Evolutionary conservation across 768 basidiomycete genomes (phyloP), one percentile per base, ranked within the genome.

Genomic region (Ramaria sp.): DNA sequence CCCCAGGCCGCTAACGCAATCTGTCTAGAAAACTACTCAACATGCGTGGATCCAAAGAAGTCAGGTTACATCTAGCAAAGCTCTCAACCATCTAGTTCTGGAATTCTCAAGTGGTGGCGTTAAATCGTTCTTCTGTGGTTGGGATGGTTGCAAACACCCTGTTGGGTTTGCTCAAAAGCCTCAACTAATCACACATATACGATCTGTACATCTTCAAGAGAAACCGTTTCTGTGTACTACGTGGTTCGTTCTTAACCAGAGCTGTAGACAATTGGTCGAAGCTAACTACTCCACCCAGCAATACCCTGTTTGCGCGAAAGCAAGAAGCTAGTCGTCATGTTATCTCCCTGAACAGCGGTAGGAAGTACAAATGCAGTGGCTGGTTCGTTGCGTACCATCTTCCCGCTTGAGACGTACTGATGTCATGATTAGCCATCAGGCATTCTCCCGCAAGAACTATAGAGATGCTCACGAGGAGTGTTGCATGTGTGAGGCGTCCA

Each of bases 311-410:
- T 49, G 27, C 46, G 24, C 46, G 55, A 6, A 57, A 57, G 39
- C 55, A 57, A 50, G 55, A 57, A 38, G 55, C 55, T 9, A 50
- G 45, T 38, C 55, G 55, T 33, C 55, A 57, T 37, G 55, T 57
- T 19, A 33, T 34, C 10, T 48, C 55, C 20, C 49, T 57, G 55
- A 57, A 57, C 47, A 57, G 46, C 15, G 47, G 55, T 27, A 48
- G 47, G 55, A 50, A 49, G 45, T 57, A 57, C 45, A 57, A 57
- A 34, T 57, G 55, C 34, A 57, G 55, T 27, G 55, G 46, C 34
- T 57, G 55, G 55, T 57, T n/a, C n/a, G 47, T 38, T 41, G 9
- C n/a, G 27, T 27, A 5, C 27, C 5, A 27, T 27, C 3, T 27
- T 27, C 3, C 27, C 27, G 27, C 20, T 7, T 15, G 37, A 31